phyloP scores from a whole-genome alignment of 1,284 basidiomycete species.

The Malassezia psittaci region DNA sequence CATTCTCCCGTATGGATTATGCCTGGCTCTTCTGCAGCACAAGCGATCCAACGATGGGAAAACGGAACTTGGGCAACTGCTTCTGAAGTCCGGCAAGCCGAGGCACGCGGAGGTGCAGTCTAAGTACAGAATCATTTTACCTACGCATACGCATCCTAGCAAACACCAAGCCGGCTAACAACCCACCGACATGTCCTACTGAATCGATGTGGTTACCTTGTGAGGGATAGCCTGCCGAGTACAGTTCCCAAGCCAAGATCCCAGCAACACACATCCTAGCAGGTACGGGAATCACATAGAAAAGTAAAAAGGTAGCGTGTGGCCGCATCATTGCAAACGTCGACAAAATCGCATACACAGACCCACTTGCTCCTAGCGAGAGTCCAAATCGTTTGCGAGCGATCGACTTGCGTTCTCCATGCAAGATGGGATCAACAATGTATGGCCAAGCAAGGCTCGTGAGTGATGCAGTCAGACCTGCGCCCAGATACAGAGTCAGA shows the following conservation, averaged over 20 bases:
- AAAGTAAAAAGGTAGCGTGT: conserved; percentile 62
- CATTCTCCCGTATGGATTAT: conserved; percentile 43
- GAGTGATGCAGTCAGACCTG: conserved; percentile 18
- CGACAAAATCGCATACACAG: conserved; percentile 59
- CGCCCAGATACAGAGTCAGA: conserved; percentile 65
- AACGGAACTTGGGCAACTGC: conserved; percentile 26
- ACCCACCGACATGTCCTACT: conserved; percentile 68
- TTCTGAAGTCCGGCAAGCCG: conserved; percentile 32
- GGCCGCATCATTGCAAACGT: conserved; percentile 65
- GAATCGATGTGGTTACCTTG: conserved; percentile 54
- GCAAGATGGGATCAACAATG: conserved; percentile 12
- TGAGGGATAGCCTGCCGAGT: conserved; percentile 51
- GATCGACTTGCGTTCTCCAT: conserved; percentile 6
- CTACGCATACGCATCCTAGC: conserved; percentile 18
- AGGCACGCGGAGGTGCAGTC: conserved; percentile 31
- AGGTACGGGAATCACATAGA: conserved; percentile 63
- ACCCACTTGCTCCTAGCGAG: conserved; percentile 38
- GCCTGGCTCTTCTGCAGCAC: conserved; percentile 32
- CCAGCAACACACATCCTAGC: conserved; percentile 69
- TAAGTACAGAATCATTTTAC: background rate
- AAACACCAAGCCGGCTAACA: conserved; percentile 57
- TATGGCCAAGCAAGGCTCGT: conserved; percentile 45
- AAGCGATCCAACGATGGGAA: conserved; percentile 26
- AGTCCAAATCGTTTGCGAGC: background rate
- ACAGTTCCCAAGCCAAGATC: conserved; percentile 64